Conservation (phyloP, 176 grass and related monocot species). For the Lolium perenne region DNA sequence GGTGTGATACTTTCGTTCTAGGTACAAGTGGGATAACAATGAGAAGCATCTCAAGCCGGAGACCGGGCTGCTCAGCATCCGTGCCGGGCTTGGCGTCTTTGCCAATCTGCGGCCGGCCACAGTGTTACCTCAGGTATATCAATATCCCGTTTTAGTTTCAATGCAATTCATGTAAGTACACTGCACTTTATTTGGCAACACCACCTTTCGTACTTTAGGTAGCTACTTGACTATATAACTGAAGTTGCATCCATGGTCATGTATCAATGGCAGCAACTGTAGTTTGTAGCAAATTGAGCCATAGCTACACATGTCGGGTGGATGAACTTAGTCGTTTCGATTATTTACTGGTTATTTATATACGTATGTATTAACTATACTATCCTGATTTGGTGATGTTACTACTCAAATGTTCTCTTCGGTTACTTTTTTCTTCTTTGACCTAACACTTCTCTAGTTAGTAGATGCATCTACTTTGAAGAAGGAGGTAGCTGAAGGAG, state of each 20-base stretch:
- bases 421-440: constrained; percentile 5
- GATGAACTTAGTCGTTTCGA: background rate
- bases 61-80: constrained; percentile 83
- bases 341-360: background rate
- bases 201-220: background rate
- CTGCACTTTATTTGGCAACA: background rate
- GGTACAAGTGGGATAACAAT: constrained; percentile 96
- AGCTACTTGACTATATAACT: background rate
- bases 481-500: constrained; percentile 87
- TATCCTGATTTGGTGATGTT: background rate
- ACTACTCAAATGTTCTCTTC: background rate
- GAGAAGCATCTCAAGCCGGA: constrained; percentile 97
- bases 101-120: constrained; percentile 86
- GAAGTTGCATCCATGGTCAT: background rate
- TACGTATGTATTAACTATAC: background rate
- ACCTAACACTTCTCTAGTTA: constrained; percentile 54
- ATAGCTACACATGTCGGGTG: background rate
- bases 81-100: constrained; percentile 70
- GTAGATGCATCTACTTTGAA: constrained; percentile 92
- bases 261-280: background rate
- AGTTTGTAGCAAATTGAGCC: background rate
- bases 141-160: background rate
- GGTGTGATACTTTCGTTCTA: background rate
- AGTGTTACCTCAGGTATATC: constrained; percentile 78
- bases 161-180: background rate